Base-by-base conservation (phyloP, 2,329 filamentous ascomycete genomes). In the Colletotrichum sp. region DNA sequence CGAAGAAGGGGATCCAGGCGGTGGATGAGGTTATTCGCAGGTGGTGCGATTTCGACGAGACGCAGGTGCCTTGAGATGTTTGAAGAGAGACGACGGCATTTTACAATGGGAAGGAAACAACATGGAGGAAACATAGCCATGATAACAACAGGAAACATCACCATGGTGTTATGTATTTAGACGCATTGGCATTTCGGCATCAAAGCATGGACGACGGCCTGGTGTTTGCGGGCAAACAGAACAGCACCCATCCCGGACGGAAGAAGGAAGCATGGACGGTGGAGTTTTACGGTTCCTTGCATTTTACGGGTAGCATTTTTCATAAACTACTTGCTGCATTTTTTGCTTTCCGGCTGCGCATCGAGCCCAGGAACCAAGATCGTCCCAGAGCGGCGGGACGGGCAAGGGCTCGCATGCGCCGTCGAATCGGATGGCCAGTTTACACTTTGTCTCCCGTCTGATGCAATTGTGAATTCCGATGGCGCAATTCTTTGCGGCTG, bases 11-110 rank as follows among this genome's bases (percentile, higher is more conserved):
- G 0, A 89, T 99, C 5, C 91, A 89, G 76, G 89, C 90, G 86
- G 87, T 92, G 87, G 87, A 92, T 78, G 88, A 94, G 78, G 92
- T 96, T 75, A 93, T 98, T 55, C 91, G 93, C 81, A 87, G 95
- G 78, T 99, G 97, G 97, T 93, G 96, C 10, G 91, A 91, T 13
- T 99, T 96, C 95, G 94, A 94, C 70, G 94, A 95, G 84, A 84
- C 78, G 24, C 76, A 80, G 76, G 78, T 70, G 28, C 28, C 43
- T 36, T 63, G 57, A 63, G 5, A 2, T 64, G 16, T 7, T 39
- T 26, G 60, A 48, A 21, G 39, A 63, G 30, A 34, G 59, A 24
- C 30, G 6, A 24, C 30, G 34, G 59, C 6, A 36, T 36, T 32
- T 21, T 63, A 36, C 3, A 7, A 59, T 28, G 24, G 5, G 3